Evolutionary conservation across 1,139 yeast genomes (phyloP), one percentile per base, ranked within the genome.

Genomic region (Suhomyces bolitotheri): DNA sequence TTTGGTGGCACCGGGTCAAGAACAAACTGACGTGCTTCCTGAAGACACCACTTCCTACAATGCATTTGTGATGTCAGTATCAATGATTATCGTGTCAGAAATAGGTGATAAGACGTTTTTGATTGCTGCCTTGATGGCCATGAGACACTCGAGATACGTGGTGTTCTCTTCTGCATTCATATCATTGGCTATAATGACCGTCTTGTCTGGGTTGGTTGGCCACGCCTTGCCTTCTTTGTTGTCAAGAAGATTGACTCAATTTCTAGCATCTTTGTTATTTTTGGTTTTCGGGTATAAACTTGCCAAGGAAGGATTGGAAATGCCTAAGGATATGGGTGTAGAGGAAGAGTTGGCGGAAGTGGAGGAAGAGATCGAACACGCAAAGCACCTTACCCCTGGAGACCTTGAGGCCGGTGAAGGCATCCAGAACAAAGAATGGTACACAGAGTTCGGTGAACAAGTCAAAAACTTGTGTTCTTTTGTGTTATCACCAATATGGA

Each of bases 51-150:
- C 57, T 26, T 54, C 62, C 10, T 64, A 61, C 41, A 62, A 73
- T 48, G 77, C 86, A 7, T 79, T 83, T 48, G 43, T 80, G 36
- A 75, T 83, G 81, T 75, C 90, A 2, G 61, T 79, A 12, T 78
- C 89, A 4, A 92, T 92, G 98, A 92, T 92, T 54, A 66, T 87
- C 27, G 86, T 89, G 19, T 86, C 96, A 17, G 99, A 92, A 61
- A 82, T 94, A 43, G 98, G 98, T 39, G 99, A 92, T 62, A 94
- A 92, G 66, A 92, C 99, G 0, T 92, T 92, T 56, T 73, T 92
- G 49, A 89, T 94, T 50, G 97, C 98, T 19, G 97, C 97, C 2
- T 73, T 92, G 47, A 89, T 92, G 97, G 96, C 98, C 22, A 92
- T 94, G 98, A 84, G 87, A 56, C 83, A 89, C 62, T 78, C 90